Base-by-base conservation (phyloP, 2,329 filamentous ascomycete species). In the Talaromyces sp. region DNA sequence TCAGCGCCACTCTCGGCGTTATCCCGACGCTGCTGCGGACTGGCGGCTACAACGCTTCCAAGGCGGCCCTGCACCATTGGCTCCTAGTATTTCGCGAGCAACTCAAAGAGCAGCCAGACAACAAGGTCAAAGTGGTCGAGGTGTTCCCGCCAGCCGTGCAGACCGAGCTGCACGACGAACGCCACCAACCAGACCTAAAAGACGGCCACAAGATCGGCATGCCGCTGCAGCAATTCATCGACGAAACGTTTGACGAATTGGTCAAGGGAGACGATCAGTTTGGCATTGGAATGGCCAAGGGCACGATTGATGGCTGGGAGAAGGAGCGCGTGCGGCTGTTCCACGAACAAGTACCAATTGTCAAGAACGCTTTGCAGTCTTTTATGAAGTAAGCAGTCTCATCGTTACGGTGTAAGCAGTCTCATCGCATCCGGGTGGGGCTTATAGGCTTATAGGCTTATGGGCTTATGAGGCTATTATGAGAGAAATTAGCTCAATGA, bases 131-230 rank as follows among this genome's bases (percentile, higher is more conserved):
- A 63, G 77, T 85, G n/a, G 72, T 84, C 42, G 83, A 85, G 68
- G 74, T 85, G 10, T 82, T 80, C 60, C 82, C 83, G 3, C 83
- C 82, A 0, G 80, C 81, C 0, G 82, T 85, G 39, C 82, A 85
- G 71, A 85, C 82, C 0, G 83, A 85, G 67, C 69, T 85, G 28
- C 82, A 84, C 62, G 82, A 85, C 62, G 75, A 71, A 83, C 63
- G 74, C 69, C 79, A 84, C 62, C 82, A 84, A 70, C 82, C 81
- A 0, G 80, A 84, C 64, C 73, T 82, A 66, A 77, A 81, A 67
- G 74, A 80, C 59, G 82, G 81, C 0, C 66, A 77, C 17, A 63
- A 72, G n/a, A 76, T 84, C 25, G 82, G 82, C 1, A 85, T 85
- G 79, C 82, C 82, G 3, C 65, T 85, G 56, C 71, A 77, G 19